Evolutionary conservation across 2,329 filamentous ascomycete species (phyloP).

Genomic region (Teratosphaeria epicoccoides): DNA sequence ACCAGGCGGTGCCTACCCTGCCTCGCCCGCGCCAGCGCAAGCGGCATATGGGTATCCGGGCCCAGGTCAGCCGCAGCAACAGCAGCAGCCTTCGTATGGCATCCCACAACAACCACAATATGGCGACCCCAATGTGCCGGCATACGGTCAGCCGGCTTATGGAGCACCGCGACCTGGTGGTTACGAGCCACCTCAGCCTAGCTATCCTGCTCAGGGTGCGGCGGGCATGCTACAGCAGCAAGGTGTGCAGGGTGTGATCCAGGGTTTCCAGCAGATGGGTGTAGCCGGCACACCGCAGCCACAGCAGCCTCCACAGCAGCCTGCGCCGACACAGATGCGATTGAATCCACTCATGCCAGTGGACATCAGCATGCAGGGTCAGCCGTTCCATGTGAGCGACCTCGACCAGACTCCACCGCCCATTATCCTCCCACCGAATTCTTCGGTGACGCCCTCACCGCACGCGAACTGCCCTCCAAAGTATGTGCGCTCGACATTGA

Average conservation of each 20-base stretch:
- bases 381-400: slow-evolving; percentile 90
- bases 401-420: slow-evolving; percentile 83
- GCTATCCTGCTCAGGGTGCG: slow-evolving; percentile 49
- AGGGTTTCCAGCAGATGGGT: slow-evolving; percentile 73
- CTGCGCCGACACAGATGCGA: slow-evolving; percentile 28
- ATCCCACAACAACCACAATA: slow-evolving; percentile 24
- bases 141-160: slow-evolving; percentile 33
- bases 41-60: slow-evolving; percentile 35
- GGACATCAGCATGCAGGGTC: slow-evolving; percentile 63
- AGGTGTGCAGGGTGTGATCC: slow-evolving; percentile 55
- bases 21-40: slow-evolving; percentile 28
- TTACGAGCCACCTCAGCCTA: slow-evolving; percentile 54
- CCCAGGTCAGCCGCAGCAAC: slow-evolving; percentile 19
- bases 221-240: slow-evolving; percentile 22
- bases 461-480: slow-evolving; percentile 85
- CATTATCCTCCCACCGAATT: slow-evolving; percentile 83
- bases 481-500: slow-evolving; percentile 90
- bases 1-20: slow-evolving; percentile 30
- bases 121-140: slow-evolving; percentile 13
- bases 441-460: slow-evolving; percentile 82
- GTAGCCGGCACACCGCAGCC: slow-evolving; percentile 42
- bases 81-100: slow-evolving; percentile 22
- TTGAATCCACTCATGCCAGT: slow-evolving; percentile 88
- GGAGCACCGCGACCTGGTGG: slow-evolving; percentile 40
- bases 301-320: slow-evolving; percentile 28